Percentiles rank a stretch among this genome's conserved stretches.
phyloP scores from a whole-genome alignment of 306 rosid species.

The Ormosia emarginata region DNA sequence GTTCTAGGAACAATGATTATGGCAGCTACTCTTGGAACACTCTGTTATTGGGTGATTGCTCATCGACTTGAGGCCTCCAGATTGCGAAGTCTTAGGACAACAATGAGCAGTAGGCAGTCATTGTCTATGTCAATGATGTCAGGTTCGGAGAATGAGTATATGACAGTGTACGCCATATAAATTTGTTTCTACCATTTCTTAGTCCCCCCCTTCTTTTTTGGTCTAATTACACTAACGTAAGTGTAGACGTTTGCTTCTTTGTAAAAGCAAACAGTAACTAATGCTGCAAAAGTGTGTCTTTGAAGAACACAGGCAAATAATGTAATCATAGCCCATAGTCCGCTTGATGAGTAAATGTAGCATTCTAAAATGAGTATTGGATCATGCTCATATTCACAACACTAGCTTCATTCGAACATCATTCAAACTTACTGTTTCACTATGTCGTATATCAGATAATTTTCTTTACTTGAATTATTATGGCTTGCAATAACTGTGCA shows the following conservation, averaged over 20 bases:
- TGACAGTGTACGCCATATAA: constrained; percentile 70
- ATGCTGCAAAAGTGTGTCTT: constrained; percentile 1
- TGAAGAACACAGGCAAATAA: constrained; percentile 15
- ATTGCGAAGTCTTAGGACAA: constrained; percentile 49
- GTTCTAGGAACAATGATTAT: constrained; percentile 67
- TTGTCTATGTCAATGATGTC: constrained; percentile 51
- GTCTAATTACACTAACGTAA: constrained; percentile 3
- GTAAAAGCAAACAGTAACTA: not conserved
- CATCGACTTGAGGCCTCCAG: constrained; percentile 59
- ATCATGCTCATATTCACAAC: not conserved
- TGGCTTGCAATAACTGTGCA: not conserved
- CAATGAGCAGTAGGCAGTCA: constrained; percentile 53
- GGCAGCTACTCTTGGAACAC: constrained; percentile 71
- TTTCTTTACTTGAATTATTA: not conserved
- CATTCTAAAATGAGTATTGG: not conserved
- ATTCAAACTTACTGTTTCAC: not conserved
- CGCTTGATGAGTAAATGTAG: not conserved
- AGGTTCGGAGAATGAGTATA: constrained; percentile 55
- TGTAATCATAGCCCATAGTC: not conserved
- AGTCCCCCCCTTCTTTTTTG: not conserved
- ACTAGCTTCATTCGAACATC: not conserved
- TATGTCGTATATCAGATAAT: not conserved
- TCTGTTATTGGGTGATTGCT: constrained; percentile 66
- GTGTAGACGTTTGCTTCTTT: constrained; percentile 7
- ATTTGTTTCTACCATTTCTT: not conserved